Evolutionary conservation across 345 rosid species (phyloP), one percentile per base, ranked within the genome.

Genomic region (Ceriops decandra): DNA sequence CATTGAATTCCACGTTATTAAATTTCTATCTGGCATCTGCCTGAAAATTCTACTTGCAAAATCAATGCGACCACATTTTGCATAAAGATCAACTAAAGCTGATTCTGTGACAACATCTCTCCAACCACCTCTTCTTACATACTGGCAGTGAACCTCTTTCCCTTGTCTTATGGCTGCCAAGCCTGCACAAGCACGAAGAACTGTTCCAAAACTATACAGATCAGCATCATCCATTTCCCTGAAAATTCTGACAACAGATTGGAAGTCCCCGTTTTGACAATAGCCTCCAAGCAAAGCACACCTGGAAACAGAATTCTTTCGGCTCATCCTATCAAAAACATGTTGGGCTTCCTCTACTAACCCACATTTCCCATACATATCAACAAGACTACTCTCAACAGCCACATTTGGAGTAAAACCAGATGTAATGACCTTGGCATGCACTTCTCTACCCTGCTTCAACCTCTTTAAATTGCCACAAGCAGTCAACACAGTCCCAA

Each of bases 291-390:
- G 88, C 84, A 93, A 75, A 5, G 97, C 98, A 60, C 86, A 82
- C 91, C 90, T 82, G n/a, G 97, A 93, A 74, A 93, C 82, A 0
- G 82, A 72, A 78, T 91, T 93, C 79, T 82, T 91, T 51, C 59
- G 64, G 35, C 70, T 63, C 93, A 93, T 93, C 61, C 86, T 79
- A 78, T 85, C 85, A 58, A 93, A 89, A 74, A 86, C 87, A 56
- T 72, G 64, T 62, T 76, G 88, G 72, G 97, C 86, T 65, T 81
- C 83, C 27, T 74, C 46, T 11, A 85, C 76, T 30, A 77, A 73
- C 63, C 96, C 76, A 1, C 95, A 91, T 87, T 93, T 93, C 54
- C 92, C 98, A 70, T 91, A 93, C 97, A 93, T 91, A 84, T 91
- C 96, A 60, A 93, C 81, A 47, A 93, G 91, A 67, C 93, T 88